These are phyloP conservation scores for Acanthamoeba healyi DNA, from an alignment of 208 protist species.

Conservation along the genomic window DNA sequence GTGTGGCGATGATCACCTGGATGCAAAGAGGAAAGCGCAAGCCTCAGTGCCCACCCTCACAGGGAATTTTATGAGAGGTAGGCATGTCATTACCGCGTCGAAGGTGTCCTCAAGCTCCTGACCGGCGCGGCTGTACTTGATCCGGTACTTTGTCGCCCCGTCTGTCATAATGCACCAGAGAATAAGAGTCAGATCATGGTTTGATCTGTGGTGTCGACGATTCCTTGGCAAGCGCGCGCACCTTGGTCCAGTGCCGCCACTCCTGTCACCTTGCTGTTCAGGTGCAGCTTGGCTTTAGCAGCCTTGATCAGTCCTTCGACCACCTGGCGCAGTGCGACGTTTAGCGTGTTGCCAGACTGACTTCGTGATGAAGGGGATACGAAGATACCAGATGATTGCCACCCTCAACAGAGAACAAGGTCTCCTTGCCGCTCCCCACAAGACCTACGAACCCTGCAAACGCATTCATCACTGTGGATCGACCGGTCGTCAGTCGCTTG, in stretches of 20 bases:
- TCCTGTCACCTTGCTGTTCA: not conserved
- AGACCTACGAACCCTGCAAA: conserved; percentile 22
- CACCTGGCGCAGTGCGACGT: not conserved
- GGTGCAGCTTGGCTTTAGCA: not conserved
- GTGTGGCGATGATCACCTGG: conserved; percentile 1
- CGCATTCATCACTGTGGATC: not conserved
- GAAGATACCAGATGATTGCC: not conserved
- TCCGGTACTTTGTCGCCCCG: not conserved
- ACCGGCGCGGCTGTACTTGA: not conserved
- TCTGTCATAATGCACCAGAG: not conserved
- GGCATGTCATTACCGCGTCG: not conserved
- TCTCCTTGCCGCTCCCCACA: conserved; percentile 14
- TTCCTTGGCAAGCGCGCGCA: no score
- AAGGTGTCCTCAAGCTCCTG: not conserved
- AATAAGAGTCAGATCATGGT: no score
- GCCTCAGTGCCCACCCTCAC: no score
- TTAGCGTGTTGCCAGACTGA: no score
- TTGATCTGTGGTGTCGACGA: not conserved
- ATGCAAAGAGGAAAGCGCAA: not conserved
- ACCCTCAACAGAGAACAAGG: conserved; percentile 11
- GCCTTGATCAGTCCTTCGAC: not conserved
- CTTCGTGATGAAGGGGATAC: not conserved
- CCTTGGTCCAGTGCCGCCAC: not conserved
- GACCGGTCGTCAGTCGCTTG: no score
- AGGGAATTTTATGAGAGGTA: no score